Conservation (phyloP, 1,284 basidiomycete genomes). For the Papiliotrema nemorosa region DNA sequence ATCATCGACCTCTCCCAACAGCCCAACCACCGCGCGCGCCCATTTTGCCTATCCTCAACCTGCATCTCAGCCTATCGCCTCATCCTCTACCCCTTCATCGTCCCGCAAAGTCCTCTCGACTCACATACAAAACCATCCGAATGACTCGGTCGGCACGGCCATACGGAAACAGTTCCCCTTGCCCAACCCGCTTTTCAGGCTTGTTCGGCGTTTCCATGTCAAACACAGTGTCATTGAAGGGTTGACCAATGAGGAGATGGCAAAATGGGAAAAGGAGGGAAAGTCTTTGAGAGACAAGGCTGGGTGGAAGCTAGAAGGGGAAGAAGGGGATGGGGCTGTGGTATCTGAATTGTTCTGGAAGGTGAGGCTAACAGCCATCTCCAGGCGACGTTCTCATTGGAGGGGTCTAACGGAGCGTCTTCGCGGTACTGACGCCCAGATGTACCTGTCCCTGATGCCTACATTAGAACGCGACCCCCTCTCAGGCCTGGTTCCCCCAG, state of each 20-base stretch:
- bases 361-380: slow-evolving; percentile 23
- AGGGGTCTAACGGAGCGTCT: not conserved
- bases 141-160: slow-evolving; percentile 31
- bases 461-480: slow-evolving; percentile 56
- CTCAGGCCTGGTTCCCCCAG: slow-evolving; percentile 55
- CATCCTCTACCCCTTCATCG: not conserved
- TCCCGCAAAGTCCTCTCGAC: slow-evolving; percentile 25
- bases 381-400: not conserved
- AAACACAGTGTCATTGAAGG: slow-evolving; percentile 48
- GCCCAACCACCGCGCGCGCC: not conserved
- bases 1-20: not conserved
- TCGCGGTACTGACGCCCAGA: slow-evolving; percentile 45
- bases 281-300: slow-evolving; percentile 34
- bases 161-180: slow-evolving; percentile 38
- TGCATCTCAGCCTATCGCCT: not conserved
- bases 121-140: slow-evolving; percentile 37
- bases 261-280: slow-evolving; percentile 30
- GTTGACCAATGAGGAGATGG: slow-evolving; percentile 34
- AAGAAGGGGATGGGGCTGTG: slow-evolving; percentile 35
- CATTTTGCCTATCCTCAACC: slow-evolving; percentile 5
- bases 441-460: slow-evolving; percentile 56
- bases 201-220: slow-evolving; percentile 38
- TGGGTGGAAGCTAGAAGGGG: slow-evolving; percentile 44
- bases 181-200: slow-evolving; percentile 37
- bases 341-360: slow-evolving; percentile 49